phyloP scores from a whole-genome alignment of 495 filamentous ascomycete species.

The Hypoxylon fragiforme region DNA sequence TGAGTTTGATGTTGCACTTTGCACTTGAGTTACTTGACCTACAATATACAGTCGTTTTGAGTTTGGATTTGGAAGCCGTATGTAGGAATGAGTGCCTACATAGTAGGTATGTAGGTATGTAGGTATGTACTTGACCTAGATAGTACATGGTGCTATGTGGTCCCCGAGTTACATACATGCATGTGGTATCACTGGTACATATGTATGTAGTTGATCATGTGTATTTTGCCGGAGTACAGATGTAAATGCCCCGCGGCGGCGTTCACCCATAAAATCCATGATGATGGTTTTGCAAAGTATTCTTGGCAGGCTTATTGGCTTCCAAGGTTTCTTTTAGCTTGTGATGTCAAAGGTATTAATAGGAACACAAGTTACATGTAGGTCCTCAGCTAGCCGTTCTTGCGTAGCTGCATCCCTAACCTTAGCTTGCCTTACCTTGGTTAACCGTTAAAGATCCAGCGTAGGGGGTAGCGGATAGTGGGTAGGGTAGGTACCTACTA shows the following conservation, averaged over 20 bases:
- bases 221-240: conserved; percentile 20
- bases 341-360: conserved; percentile 15
- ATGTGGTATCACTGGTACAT: no score
- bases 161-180: no score
- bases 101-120: neutral
- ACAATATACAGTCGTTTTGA: neutral
- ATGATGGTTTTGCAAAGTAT: conserved; percentile 10
- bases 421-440: conserved; percentile 21
- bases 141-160: no score
- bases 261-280: conserved; percentile 15
- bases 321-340: neutral
- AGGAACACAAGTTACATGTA: neutral
- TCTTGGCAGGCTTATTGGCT: neutral
- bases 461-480: neutral
- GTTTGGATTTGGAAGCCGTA: conserved; percentile 26
- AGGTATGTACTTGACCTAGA: neutral
- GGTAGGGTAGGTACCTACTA: neutral
- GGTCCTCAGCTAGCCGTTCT: neutral
- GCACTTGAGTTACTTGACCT: no score
- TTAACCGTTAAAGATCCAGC: conserved; percentile 5
- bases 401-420: neutral
- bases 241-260: conserved; percentile 17
- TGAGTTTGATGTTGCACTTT: conserved; percentile 10
- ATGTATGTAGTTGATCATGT: neutral
- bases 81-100: neutral